Evolutionary conservation across 805 yeast genomes (phyloP).

Genomic region (Schwanniomyces yamadae): DNA sequence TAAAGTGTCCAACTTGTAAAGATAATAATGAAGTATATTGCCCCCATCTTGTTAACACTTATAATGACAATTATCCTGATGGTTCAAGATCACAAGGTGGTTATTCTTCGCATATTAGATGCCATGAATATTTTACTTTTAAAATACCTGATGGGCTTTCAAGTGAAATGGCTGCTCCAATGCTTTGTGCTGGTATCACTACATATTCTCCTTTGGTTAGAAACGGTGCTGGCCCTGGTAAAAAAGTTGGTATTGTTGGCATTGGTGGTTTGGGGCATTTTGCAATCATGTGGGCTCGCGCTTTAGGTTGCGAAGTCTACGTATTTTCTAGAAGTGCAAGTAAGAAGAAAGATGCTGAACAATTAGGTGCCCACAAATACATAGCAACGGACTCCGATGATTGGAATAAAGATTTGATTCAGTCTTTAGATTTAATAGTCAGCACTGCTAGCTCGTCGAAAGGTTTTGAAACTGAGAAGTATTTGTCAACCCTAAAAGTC

Average conservation of each 20-base stretch:
- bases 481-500: conserved; percentile 33
- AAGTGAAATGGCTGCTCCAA: conserved; percentile 47
- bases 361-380: conserved; percentile 30
- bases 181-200: conserved; percentile 58
- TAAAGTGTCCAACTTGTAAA: conserved; percentile 7
- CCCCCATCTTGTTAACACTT: conserved; percentile 33
- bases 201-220: conserved; percentile 51
- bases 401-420: conserved; percentile 29
- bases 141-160: conserved; percentile 48
- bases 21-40: conserved; percentile 25
- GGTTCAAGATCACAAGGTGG: conserved; percentile 44
- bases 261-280: conserved; percentile 70
- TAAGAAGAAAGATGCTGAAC: conserved; percentile 31
- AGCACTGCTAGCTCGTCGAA: conserved; percentile 52
- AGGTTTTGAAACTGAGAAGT: conserved; percentile 49
- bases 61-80: conserved; percentile 25
- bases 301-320: conserved; percentile 51
- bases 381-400: conserved; percentile 51
- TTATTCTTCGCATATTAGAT: conserved; percentile 47
- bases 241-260: conserved; percentile 59
- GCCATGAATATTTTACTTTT: conserved; percentile 44
- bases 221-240: conserved; percentile 36
- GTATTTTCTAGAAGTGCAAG: conserved; percentile 27
- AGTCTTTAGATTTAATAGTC: conserved; percentile 51
- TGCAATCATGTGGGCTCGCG: conserved; percentile 57